phyloP scores from a whole-genome alignment of 345 rosid genomes.

The Passiflora organensis region DNA sequence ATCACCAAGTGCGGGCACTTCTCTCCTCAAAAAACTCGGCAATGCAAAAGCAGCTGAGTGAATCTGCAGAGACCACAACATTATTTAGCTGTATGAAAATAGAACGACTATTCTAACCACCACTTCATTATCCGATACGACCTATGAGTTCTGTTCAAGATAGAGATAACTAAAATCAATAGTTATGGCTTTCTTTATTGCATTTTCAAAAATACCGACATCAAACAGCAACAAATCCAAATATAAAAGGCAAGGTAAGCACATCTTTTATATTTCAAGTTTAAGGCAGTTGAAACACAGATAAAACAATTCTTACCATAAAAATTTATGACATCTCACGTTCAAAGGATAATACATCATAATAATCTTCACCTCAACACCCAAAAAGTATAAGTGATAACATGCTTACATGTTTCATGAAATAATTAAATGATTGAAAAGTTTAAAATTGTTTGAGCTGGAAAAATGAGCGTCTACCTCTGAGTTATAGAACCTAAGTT shows the following conservation, averaged over 20 bases:
- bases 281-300: neutral
- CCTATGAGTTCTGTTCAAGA: neutral
- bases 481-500: conserved; percentile 74
- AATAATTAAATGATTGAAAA: neutral
- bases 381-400: neutral
- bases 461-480: conserved; percentile 41
- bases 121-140: too few relatives aligned
- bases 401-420: neutral
- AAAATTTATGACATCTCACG: neutral
- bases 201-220: neutral
- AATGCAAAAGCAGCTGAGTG: conserved; percentile 79
- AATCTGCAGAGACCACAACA: conserved; percentile 48
- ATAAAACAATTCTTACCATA: neutral
- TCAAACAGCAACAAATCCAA: neutral
- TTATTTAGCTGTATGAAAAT: conserved; percentile 1
- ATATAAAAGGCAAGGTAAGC: neutral
- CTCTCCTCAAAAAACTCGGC: conserved; percentile 80
- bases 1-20: conserved; percentile 46
- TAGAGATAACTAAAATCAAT: too few relatives aligned
- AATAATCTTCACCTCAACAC: neutral
- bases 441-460: neutral
- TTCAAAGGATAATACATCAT: neutral
- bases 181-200: neutral
- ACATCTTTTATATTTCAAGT: too few relatives aligned
- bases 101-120: too few relatives aligned